Percentiles rank a stretch among this genome's conserved stretches.
Conservation (phyloP, 345 rosid species). For the Sisymbrium irio region DNA sequence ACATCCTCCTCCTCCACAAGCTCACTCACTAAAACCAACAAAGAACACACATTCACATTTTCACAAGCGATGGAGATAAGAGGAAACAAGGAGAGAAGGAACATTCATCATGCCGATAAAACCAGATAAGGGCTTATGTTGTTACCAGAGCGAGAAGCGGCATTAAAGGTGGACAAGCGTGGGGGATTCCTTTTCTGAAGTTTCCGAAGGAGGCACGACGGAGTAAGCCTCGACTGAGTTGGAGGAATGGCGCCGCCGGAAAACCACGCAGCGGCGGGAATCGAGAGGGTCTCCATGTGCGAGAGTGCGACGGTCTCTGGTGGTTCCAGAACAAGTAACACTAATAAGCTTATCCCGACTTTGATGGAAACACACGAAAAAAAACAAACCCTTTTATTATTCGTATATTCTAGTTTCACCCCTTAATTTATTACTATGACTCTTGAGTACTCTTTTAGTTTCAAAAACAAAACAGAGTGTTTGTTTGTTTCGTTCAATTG, state of each 20-base stretch:
- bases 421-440: neutral
- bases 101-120: neutral
- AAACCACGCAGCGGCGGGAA: constrained; percentile 44
- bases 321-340: neutral
- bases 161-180: constrained; percentile 38
- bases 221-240: constrained; percentile 25
- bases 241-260: constrained; percentile 32
- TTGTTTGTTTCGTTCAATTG: neutral
- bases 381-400: neutral
- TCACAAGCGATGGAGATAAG: neutral
- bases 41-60: neutral
- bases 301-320: neutral
- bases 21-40: constrained; percentile 42
- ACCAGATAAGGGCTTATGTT: neutral
- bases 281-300: constrained; percentile 57
- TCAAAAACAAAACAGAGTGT: neutral
- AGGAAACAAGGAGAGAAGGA: neutral
- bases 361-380: neutral
- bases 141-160: constrained; percentile 56
- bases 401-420: neutral
- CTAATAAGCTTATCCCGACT: constrained; percentile 27
- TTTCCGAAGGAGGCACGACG: constrained; percentile 34
- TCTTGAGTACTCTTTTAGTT: neutral
- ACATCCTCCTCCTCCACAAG: constrained; percentile 72
- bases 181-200: constrained; percentile 22